A percentile compares a stretch with the other conserved stretches of the same genome.
phyloP scores from a whole-genome alignment of 495 filamentous ascomycete species.

The Penicillium waksmanii region DNA sequence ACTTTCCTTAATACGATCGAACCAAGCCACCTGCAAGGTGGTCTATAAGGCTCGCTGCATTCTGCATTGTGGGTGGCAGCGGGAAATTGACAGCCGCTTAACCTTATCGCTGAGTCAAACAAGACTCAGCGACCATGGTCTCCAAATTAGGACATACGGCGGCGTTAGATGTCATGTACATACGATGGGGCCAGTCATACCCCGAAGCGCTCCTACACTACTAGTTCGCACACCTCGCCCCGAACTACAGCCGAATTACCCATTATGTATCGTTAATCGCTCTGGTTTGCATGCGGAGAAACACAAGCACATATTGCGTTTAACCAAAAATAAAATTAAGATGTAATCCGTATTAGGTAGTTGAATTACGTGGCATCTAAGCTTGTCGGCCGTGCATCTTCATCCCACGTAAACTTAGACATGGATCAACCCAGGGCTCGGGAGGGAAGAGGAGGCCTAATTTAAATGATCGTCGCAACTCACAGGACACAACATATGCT shows the following conservation, averaged over 20 bases:
- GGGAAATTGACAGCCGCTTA: conserved; percentile 21
- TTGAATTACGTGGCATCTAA: conserved; percentile 8
- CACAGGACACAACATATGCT: neutral
- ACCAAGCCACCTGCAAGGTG: conserved; percentile 21
- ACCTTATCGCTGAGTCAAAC: conserved; percentile 29
- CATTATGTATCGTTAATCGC: neutral
- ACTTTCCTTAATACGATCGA: conserved; percentile 2
- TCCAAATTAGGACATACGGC: neutral
- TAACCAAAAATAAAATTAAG: conserved; percentile 1
- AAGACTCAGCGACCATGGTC: conserved; percentile 12
- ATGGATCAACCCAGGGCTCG: conserved; percentile 5
- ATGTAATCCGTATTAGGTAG: neutral
- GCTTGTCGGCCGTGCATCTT: conserved; percentile 3
- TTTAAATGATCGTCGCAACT: conserved; percentile 7
- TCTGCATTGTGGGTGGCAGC: conserved; percentile 12
- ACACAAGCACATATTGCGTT: neutral
- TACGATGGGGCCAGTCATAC: conserved; percentile 1
- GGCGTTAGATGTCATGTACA: neutral
- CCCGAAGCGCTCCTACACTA: neutral
- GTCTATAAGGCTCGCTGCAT: conserved; percentile 21
- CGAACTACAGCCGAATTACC: neutral
- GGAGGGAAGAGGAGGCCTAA: conserved; percentile 5
- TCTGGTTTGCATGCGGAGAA: neutral
- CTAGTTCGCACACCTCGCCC: neutral
- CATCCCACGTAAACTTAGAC: conserved; percentile 7